Evolutionary conservation across 2,329 filamentous ascomycete species (phyloP).

Genomic region (Trichoderma sp.): DNA sequence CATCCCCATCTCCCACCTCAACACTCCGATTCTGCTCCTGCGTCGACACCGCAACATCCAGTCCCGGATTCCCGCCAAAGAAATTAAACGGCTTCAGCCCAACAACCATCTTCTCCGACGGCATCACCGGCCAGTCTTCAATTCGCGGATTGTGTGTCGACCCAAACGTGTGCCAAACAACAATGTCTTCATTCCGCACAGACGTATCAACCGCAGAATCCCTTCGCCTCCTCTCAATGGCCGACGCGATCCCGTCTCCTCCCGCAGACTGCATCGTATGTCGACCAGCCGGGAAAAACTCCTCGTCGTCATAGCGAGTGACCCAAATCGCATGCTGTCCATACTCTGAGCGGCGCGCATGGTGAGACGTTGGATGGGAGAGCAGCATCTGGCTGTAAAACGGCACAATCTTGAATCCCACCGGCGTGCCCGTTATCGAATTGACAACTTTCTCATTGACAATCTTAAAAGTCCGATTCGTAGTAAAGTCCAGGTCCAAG

Average conservation of each 20-base stretch:
- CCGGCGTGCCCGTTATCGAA: conserved; percentile 49
- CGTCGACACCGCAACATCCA: conserved; percentile 46
- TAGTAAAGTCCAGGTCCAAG: not conserved
- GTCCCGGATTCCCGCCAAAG: conserved; percentile 51
- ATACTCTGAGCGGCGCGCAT: conserved; percentile 48
- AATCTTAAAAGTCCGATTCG: conserved; percentile 52
- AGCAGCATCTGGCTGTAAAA: conserved; percentile 52
- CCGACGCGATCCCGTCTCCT: conserved; percentile 51
- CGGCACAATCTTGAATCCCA: conserved; percentile 55
- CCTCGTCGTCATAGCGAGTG: conserved; percentile 53
- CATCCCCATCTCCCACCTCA: not conserved
- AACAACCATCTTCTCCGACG: conserved; percentile 52
- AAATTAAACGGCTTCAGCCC: conserved; percentile 50
- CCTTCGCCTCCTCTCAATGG: conserved; percentile 49
- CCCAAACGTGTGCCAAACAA: conserved; percentile 54
- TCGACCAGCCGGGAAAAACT: conserved; percentile 53
- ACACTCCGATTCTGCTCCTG: conserved; percentile 21
- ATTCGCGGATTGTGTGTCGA: conserved; percentile 54
- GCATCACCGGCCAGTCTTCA: conserved; percentile 57
- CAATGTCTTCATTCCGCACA: conserved; percentile 42
- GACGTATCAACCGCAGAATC: conserved; percentile 38
- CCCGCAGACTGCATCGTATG: conserved; percentile 49
- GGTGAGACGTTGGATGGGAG: conserved; percentile 49
- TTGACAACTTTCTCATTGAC: conserved; percentile 53
- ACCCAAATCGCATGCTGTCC: conserved; percentile 54